These are phyloP conservation scores for Sanguinoderma infundibulare DNA, from an alignment of 1,284 basidiomycete species.

Conservation along the genomic window DNA sequence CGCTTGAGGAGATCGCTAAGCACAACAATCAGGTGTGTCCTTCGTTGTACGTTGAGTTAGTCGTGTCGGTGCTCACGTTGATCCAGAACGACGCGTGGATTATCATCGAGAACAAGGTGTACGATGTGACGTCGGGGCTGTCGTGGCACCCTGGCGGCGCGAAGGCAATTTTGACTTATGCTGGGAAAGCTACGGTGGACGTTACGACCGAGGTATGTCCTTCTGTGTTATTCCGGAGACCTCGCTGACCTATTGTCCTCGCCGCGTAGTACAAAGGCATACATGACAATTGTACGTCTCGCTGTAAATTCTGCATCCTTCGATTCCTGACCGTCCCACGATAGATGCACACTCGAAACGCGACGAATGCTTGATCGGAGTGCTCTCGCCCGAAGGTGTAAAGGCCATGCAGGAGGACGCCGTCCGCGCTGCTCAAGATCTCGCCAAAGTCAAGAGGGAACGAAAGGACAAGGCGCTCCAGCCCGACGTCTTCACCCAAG, in stretches of 20 bases:
- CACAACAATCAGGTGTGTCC: constrained; percentile 25
- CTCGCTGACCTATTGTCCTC: background rate
- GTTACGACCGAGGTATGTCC: constrained; percentile 25
- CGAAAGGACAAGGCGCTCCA: constrained; percentile 25
- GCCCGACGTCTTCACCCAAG: constrained; percentile 26
- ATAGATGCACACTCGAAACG: constrained; percentile 21
- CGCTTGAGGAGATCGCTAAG: constrained; percentile 29
- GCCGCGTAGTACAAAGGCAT: constrained; percentile 27
- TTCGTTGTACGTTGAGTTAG: too few species aligned
- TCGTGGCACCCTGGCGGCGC: constrained; percentile 19
- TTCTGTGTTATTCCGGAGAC: background rate
- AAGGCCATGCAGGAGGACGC: constrained; percentile 24
- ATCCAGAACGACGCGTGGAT: constrained; percentile 30
- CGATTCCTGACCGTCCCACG: background rate
- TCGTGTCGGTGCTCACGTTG: background rate
- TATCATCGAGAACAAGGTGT: constrained; percentile 33
- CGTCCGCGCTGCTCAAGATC: constrained; percentile 24
- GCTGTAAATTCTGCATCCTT: background rate
- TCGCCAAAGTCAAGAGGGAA: constrained; percentile 22
- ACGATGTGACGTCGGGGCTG: constrained; percentile 19
- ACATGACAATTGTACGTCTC: constrained; percentile 26
- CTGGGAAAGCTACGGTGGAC: constrained; percentile 30
- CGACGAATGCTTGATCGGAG: background rate
- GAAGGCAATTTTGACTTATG: constrained; percentile 24
- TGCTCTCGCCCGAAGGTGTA: background rate